These are phyloP conservation scores for Alternaria gansuensis DNA, from an alignment of 2,329 filamentous ascomycete species.

Conservation along the genomic window DNA sequence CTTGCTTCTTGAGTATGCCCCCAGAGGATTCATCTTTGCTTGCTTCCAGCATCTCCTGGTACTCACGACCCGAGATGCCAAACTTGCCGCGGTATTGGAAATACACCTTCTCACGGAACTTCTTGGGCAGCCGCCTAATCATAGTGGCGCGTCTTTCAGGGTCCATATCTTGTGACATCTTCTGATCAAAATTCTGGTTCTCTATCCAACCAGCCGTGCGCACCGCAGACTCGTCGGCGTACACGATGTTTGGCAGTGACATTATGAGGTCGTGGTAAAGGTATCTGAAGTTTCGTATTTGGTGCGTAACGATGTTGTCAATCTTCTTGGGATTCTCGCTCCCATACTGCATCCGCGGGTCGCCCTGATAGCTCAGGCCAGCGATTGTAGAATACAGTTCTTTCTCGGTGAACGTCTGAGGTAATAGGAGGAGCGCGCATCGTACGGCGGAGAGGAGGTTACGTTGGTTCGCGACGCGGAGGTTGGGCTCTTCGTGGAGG, in stretches of 20 bases:
- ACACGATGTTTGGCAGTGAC: slow-evolving; percentile 86
- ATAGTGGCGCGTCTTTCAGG: slow-evolving; percentile 91
- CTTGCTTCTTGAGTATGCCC: slow-evolving; percentile 71
- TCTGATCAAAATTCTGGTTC: slow-evolving; percentile 66
- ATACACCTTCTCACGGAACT: slow-evolving; percentile 89
- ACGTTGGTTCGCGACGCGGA: slow-evolving; percentile 93
- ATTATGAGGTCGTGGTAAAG: slow-evolving; percentile 90
- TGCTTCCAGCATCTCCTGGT: slow-evolving; percentile 83
- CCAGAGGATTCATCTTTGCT: slow-evolving; percentile 72
- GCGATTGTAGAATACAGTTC: slow-evolving; percentile 92
- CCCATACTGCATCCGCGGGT: slow-evolving; percentile 91
- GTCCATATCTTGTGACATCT: slow-evolving; percentile 89
- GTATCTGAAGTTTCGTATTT: slow-evolving; percentile 88
- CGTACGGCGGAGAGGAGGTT: slow-evolving; percentile 92
- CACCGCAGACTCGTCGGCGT: slow-evolving; percentile 70
- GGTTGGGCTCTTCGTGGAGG: slow-evolving; percentile 87
- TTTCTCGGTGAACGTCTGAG: slow-evolving; percentile 82
- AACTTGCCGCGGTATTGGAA: slow-evolving; percentile 95
- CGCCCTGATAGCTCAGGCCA: slow-evolving; percentile 90
- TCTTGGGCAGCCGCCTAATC: slow-evolving; percentile 86
- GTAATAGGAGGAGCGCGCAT: slow-evolving; percentile 86
- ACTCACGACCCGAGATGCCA: slow-evolving; percentile 82
- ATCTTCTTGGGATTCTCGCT: slow-evolving; percentile 94
- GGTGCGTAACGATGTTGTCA: slow-evolving; percentile 89
- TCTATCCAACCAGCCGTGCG: slow-evolving; percentile 68